phyloP scores from a whole-genome alignment of 208 protist species.

The Trypanosoma scelopori region DNA sequence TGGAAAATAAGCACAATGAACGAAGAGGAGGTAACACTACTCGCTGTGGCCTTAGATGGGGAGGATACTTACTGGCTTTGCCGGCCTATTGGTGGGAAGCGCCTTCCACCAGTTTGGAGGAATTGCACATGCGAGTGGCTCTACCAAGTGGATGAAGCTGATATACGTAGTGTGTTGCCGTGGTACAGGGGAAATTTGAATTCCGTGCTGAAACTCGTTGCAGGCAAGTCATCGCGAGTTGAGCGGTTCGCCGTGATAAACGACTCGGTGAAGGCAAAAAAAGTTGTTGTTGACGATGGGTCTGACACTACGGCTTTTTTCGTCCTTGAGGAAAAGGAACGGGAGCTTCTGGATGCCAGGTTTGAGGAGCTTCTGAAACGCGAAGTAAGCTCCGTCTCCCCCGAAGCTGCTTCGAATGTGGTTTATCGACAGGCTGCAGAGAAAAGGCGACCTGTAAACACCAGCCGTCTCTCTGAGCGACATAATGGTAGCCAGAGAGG shows the following conservation, averaged over 20 bases:
- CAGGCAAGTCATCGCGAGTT: conserved; percentile 43
- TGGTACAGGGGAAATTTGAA: conserved; percentile 27
- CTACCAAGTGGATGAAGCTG: conserved; percentile 62
- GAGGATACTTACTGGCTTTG: conserved; percentile 83
- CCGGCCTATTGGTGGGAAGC: conserved; percentile 42
- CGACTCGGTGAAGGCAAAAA: conserved; percentile 54
- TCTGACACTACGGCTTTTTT: conserved; percentile 39
- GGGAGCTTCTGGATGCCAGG: conserved; percentile 49
- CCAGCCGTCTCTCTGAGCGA: not conserved
- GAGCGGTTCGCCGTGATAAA: conserved; percentile 57
- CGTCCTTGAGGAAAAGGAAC: conserved; percentile 58
- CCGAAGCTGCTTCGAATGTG: conserved; percentile 3
- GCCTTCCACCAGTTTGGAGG: conserved; percentile 56
- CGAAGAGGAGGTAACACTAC: conserved; percentile 38
- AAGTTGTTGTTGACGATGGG: conserved; percentile 32
- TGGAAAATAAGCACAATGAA: conserved; percentile 9
- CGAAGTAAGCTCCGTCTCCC: conserved; percentile 33
- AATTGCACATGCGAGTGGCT: conserved; percentile 64
- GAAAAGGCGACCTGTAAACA: conserved; percentile 1
- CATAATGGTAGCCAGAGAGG: conserved; percentile 10
- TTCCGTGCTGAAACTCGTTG: conserved; percentile 58
- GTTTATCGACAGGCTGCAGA: not conserved
- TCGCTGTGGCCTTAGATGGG: conserved; percentile 74
- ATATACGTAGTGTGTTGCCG: conserved; percentile 31
- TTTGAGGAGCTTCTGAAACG: conserved; percentile 61